Base-by-base conservation (phyloP, 1,284 basidiomycete species). In the Rhodotorula mucilaginosa region DNA sequence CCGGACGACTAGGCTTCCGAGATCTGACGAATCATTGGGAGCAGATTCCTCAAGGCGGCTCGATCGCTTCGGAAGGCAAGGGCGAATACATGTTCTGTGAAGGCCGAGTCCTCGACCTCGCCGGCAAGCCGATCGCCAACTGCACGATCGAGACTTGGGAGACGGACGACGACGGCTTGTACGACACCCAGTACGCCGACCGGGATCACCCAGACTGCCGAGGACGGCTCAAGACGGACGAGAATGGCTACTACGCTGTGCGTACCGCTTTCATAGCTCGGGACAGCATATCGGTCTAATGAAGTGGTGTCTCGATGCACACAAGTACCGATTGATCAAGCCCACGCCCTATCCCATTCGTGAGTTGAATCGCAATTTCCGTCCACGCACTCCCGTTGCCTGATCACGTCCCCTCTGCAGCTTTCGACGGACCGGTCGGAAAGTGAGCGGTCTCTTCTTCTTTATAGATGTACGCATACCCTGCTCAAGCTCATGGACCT, bases 111-210 rank as follows among this genome's bases (percentile, higher is more conserved):
- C 59, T 67, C 29, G 68, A 69, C 44, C 52, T 86, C 1, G 81
- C 86, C 48, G 91, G 92, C 39, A 83, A 86, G n/a, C 88, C 89
- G 2, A 84, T 93, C 63, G 78, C 87, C 7, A 83, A 84, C 71
- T 89, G 88, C 2, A 79, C 85, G 48, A 89, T 93, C 72, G 90
- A 93, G 70, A 92, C 90, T 21, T 93, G 91, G 92, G 91, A 93
- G 81, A 88, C 91, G n/a, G 91, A 93, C 79, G 84, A 84, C 7
- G 79, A 86, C 70, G 74, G 90, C 76, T 79, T 82, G 79, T 68
- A 68, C 57, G 62, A 62, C 60, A 49, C 61, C 5, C 85, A 93
- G 83, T 91, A 92, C 78, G 77, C 81, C 1, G 82, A 85, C 49
- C 85, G 89, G 26, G 80, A 82, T 0, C 83, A 81, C 65, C 87